Evolutionary conservation across 2,329 filamentous ascomycete species (phyloP).

Genomic region (Cryphonectria radicalis): DNA sequence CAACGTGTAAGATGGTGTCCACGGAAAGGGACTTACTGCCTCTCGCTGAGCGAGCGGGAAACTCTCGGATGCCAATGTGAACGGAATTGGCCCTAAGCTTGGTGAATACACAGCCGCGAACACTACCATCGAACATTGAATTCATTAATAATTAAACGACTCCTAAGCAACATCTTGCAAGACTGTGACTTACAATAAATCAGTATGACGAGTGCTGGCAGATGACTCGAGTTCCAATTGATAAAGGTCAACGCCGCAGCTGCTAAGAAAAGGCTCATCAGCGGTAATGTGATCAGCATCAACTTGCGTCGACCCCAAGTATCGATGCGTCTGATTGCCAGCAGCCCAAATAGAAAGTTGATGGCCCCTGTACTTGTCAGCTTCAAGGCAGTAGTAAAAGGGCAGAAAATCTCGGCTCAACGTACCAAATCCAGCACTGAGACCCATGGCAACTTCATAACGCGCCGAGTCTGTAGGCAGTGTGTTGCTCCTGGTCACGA

Average conservation of each 20-base stretch:
- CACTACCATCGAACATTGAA: slow-evolving; percentile 32
- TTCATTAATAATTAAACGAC: not conserved
- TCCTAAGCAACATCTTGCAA: not conserved
- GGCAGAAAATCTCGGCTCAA: no score
- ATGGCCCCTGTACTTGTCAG: slow-evolving; percentile 39
- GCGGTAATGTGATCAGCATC: slow-evolving; percentile 47
- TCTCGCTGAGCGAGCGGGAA: slow-evolving; percentile 55
- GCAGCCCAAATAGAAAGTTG: slow-evolving; percentile 48
- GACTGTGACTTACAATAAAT: slow-evolving; percentile 37
- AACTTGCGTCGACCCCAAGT: slow-evolving; percentile 48
- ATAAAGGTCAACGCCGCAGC: slow-evolving; percentile 42
- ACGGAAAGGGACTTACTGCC: slow-evolving; percentile 36
- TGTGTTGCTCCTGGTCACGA: slow-evolving; percentile 13
- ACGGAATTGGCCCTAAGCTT: slow-evolving; percentile 50
- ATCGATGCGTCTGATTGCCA: slow-evolving; percentile 46
- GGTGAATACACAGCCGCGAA: slow-evolving; percentile 50
- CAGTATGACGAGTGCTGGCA: slow-evolving; percentile 41
- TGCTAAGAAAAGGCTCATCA: slow-evolving; percentile 49
- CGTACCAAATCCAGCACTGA: slow-evolving; percentile 40
- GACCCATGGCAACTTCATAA: slow-evolving; percentile 36
- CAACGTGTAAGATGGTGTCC: not conserved
- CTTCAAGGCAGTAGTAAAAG: no score
- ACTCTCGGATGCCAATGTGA: slow-evolving; percentile 54
- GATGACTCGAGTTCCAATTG: slow-evolving; percentile 33
- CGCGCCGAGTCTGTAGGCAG: not conserved